A percentile compares a stretch with the other conserved stretches of the same genome.
These are phyloP conservation scores for Cornus controversa DNA, from an alignment of 148 eudicot species.

Conservation along the genomic window DNA sequence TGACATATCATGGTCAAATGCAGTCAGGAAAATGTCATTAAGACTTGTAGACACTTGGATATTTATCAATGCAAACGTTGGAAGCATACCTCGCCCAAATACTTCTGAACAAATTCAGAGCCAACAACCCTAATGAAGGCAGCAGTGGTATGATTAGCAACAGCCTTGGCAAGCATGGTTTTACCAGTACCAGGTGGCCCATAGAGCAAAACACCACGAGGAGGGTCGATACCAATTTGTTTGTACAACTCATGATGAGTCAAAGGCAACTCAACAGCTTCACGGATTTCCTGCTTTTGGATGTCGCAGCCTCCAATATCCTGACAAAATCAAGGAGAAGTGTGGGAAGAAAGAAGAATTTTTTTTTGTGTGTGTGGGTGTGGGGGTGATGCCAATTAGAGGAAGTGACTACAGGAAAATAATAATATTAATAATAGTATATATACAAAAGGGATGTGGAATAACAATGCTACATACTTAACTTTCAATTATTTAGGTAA, in stretches of 20 bases:
- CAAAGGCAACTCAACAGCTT: conserved; percentile 93
- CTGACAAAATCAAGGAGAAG: conserved; percentile 27
- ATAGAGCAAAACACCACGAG: conserved; percentile 88
- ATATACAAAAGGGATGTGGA: too few relatives aligned
- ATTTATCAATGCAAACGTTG: not conserved
- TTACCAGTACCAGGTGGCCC: conserved; percentile 97
- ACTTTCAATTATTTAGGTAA: not conserved
- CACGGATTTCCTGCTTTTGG: conserved; percentile 95
- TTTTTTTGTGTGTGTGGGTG: not conserved
- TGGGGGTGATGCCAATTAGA: not conserved
- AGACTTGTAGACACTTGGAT: not conserved
- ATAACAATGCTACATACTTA: not conserved
- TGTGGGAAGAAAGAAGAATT: not conserved
- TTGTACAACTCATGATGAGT: conserved; percentile 91
- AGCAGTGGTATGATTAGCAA: conserved; percentile 90
- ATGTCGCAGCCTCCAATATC: conserved; percentile 98
- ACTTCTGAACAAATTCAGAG: conserved; percentile 94
- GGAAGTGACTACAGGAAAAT: not conserved
- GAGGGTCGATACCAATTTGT: conserved; percentile 92
- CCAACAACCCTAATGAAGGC: conserved; percentile 94
- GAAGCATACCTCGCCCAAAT: conserved; percentile 79
- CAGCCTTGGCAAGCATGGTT: conserved; percentile 97
- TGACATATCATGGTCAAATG: not conserved
- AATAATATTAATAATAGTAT: too few relatives aligned
- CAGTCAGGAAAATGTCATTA: not conserved